These are phyloP conservation scores for Saccharomyces hybrid DNA, from an alignment of 1,139 yeast species.

Conservation along the genomic window DNA sequence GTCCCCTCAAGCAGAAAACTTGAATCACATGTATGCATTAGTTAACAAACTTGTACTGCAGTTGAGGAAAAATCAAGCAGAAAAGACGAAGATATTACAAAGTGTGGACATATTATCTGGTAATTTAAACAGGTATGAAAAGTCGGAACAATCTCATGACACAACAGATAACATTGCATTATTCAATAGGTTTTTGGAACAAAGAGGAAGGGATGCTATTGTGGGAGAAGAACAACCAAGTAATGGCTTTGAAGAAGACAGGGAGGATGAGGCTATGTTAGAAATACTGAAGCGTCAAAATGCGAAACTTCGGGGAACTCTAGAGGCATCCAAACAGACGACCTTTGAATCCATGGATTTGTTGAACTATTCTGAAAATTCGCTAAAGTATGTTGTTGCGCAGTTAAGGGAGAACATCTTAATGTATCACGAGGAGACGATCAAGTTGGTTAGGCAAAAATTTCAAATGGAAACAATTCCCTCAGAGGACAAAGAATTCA, in stretches of 20 bases:
- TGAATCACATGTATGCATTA: conserved; percentile 21
- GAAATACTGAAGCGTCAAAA: conserved; percentile 15
- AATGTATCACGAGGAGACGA: conserved; percentile 12
- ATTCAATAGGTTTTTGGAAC: conserved; percentile 15
- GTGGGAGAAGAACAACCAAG: neutral
- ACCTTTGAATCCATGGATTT: conserved; percentile 14
- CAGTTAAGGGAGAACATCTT: conserved; percentile 19
- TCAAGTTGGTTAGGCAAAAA: conserved; percentile 10
- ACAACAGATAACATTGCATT: conserved; percentile 13
- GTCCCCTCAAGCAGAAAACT: conserved; percentile 28
- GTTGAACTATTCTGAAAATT: conserved; percentile 21
- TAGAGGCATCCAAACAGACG: conserved; percentile 8
- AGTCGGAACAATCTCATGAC: conserved; percentile 3
- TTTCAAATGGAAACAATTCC: conserved; percentile 13
- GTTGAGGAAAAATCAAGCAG: conserved; percentile 16
- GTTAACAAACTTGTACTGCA: conserved; percentile 17
- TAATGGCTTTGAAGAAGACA: conserved; percentile 1
- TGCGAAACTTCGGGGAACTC: conserved; percentile 9
- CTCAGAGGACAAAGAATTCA: conserved; percentile 22
- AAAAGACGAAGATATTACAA: conserved; percentile 17
- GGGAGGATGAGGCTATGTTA: conserved; percentile 4
- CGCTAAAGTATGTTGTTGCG: conserved; percentile 16
- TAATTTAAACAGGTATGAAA: conserved; percentile 7
- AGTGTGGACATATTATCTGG: conserved; percentile 18
- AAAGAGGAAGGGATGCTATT: conserved; percentile 4